Evolutionary conservation across 768 basidiomycete species (phyloP), one percentile per base, ranked within the genome.

Genomic region (Collybiopsis luxurians): DNA sequence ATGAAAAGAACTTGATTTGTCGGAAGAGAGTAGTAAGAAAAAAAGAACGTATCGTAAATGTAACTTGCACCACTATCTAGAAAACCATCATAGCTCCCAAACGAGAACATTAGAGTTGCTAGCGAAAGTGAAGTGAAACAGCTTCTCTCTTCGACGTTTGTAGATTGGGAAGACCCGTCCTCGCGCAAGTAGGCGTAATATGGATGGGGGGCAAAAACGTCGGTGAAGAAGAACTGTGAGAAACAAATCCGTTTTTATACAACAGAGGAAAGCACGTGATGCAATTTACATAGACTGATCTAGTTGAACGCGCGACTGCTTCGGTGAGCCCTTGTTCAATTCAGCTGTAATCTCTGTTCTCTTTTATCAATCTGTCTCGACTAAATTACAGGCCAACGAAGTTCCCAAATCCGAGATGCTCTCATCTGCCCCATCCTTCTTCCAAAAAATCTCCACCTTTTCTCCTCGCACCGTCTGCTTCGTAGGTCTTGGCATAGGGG

Each of bases 31-130:
- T n/a, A n/a, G n/a, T n/a, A n/a, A n/a, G n/a, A n/a, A n/a, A n/a
- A n/a, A n/a, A n/a, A 34, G 31, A 34, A 5, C 31, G 31, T 34
- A 34, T 34, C 5, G 5, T 34, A 45, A 51, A 66, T 84, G 80
- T 86, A 75, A 80, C 82, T 84, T 78, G 71, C 82, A 78, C 82
- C 75, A 85, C 84, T 85, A 86, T 86, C 84, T 85, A 85, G 84
- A 79, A 84, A 79, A 76, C 81, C 82, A 82, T 86, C 83, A 84
- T 83, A 49, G 79, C 77, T 73, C 59, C 39, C 63, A 38, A 63
- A 67, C 70, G 68, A 60, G 64, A 70, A 74, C 72, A 80, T 58
- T 86, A 85, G 82, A 74, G 84, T 80, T 83, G 84, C 84, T 85
- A 86, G 84, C 84, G 84, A 86, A 86, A 78, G 84, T 71, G 84